These are phyloP conservation scores for Pleurotus pulmonarius DNA, from an alignment of 768 basidiomycete species.

Conservation along the genomic window DNA sequence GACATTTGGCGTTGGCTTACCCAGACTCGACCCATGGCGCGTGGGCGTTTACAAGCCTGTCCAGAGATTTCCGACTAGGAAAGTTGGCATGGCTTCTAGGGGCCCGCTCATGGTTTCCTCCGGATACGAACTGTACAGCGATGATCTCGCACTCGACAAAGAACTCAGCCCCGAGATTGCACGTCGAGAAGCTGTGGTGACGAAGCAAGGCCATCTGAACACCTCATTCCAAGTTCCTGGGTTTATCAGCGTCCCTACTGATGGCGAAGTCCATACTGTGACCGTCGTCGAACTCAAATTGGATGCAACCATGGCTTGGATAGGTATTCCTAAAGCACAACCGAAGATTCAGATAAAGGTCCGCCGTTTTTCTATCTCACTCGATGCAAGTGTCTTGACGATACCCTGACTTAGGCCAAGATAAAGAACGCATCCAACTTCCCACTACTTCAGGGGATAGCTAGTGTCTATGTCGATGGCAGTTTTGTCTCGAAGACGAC, in stretches of 20 bases:
- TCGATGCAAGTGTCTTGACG: background rate
- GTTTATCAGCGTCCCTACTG: slow-evolving; percentile 36
- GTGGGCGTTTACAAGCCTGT: background rate
- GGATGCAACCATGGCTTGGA: background rate
- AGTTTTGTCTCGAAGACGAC: slow-evolving; percentile 22
- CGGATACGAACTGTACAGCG: background rate
- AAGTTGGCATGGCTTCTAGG: background rate
- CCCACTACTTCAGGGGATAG: slow-evolving; percentile 18
- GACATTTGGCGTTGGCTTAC: slow-evolving; percentile 16
- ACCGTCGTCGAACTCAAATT: slow-evolving; percentile 11
- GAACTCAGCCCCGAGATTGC: background rate
- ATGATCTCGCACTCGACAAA: background rate
- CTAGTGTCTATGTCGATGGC: slow-evolving; percentile 25
- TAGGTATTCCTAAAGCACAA: background rate
- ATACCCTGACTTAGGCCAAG: slow-evolving; percentile 17
- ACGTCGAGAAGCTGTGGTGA: background rate
- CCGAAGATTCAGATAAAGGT: slow-evolving; percentile 19
- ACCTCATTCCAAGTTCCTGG: slow-evolving; percentile 41
- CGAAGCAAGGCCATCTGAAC: slow-evolving; percentile 22
- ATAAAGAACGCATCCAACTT: slow-evolving; percentile 24
- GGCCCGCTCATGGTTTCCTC: background rate
- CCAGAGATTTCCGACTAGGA: background rate
- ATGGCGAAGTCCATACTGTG: slow-evolving; percentile 34
- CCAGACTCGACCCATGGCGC: slow-evolving; percentile 7
- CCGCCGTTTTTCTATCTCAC: background rate